Evolutionary conservation across 2,329 filamentous ascomycete species (phyloP).

Genomic region (Aspergillus arachidicola): DNA sequence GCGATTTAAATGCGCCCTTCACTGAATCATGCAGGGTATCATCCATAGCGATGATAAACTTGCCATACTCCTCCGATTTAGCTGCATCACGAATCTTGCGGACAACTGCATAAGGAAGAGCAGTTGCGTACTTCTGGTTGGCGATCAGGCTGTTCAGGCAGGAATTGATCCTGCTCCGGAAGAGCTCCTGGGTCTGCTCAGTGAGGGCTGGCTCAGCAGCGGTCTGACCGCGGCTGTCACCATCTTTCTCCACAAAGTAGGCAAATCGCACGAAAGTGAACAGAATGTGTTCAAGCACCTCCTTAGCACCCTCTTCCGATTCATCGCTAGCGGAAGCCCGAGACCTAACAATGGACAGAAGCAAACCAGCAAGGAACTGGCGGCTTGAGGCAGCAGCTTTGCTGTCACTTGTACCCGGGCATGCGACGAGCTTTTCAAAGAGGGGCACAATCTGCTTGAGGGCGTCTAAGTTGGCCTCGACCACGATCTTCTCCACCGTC

Average conservation of each 20-base stretch:
- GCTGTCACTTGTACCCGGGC: slow-evolving; percentile 49
- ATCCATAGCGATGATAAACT: slow-evolving; percentile 53
- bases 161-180: slow-evolving; percentile 58
- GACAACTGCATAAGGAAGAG: slow-evolving; percentile 44
- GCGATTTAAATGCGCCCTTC: slow-evolving; percentile 45
- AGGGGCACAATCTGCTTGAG: slow-evolving; percentile 58
- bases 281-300: slow-evolving; percentile 49
- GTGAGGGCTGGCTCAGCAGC: slow-evolving; percentile 50
- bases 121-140: slow-evolving; percentile 39
- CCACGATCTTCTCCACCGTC: slow-evolving; percentile 74
- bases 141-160: slow-evolving; percentile 55
- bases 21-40: slow-evolving; percentile 46
- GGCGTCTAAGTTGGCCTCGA: slow-evolving; percentile 56
- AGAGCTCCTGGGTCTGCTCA: slow-evolving; percentile 52
- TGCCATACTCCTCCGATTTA: slow-evolving; percentile 38
- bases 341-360: slow-evolving; percentile 53
- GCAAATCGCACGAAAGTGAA: slow-evolving; percentile 52
- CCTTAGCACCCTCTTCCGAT: slow-evolving; percentile 39
- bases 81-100: slow-evolving; percentile 43
- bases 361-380: slow-evolving; percentile 54
- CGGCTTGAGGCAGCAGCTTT: slow-evolving; percentile 50
- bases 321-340: slow-evolving; percentile 35
- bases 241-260: slow-evolving; percentile 49
- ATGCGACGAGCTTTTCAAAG: slow-evolving; percentile 50
- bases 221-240: slow-evolving; percentile 22